Conservation (phyloP, 257 asterid species). For the Solanum bulbocastanum region DNA sequence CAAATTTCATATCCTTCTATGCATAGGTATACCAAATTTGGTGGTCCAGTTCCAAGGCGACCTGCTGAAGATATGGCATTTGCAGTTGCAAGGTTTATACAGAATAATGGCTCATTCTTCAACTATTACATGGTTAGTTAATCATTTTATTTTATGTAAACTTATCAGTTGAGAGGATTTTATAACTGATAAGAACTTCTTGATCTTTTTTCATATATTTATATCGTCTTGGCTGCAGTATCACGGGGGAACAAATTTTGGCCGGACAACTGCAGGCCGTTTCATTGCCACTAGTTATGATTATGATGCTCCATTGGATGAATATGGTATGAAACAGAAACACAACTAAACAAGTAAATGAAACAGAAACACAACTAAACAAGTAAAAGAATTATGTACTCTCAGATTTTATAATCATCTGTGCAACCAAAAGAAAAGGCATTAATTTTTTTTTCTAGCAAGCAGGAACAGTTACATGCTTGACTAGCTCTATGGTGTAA, state of each 20-base stretch:
- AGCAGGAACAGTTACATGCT: neutral
- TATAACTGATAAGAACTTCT: neutral
- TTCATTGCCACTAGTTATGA: conserved; percentile 83
- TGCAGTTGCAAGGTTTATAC: conserved; percentile 84
- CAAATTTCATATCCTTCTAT: neutral
- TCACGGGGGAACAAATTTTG: conserved; percentile 91
- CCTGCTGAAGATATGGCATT: conserved; percentile 89
- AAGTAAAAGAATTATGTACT: neutral
- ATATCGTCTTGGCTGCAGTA: conserved; percentile 29
- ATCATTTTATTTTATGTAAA: neutral
- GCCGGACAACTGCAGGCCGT: conserved; percentile 66
- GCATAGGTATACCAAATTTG: conserved; percentile 60
- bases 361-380: neutral
- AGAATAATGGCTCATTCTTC: conserved; percentile 76
- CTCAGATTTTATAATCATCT: neutral
- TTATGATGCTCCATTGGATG: conserved; percentile 87
- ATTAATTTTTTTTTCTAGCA: neutral
- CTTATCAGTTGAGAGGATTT: neutral
- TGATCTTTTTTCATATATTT: neutral
- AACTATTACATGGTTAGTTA: conserved; percentile 79
- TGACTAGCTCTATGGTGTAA: neutral
- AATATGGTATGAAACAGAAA: conserved; percentile 50
- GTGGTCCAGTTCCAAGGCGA: conserved; percentile 61
- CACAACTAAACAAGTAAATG: neutral
- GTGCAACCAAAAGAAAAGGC: neutral